phyloP scores from a whole-genome alignment of 768 basidiomycete genomes.

The Tylopilus plumbeoviolaceoides region DNA sequence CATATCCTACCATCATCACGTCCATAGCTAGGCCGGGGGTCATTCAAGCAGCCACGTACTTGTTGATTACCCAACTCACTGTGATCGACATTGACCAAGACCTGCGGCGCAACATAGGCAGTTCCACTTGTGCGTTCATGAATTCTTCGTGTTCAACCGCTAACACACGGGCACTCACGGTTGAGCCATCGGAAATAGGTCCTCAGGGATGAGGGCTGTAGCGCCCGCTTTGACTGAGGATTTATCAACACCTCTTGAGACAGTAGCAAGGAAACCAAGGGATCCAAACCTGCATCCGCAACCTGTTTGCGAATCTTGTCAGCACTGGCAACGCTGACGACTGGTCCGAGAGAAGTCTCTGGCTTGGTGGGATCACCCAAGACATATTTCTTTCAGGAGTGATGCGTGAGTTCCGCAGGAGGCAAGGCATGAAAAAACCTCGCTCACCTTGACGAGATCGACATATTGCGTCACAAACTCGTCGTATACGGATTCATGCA shows the following conservation, averaged over 20 bases:
- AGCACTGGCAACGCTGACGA: conserved; percentile 85
- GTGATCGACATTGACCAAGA: conserved; percentile 86
- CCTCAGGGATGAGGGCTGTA: conserved; percentile 64
- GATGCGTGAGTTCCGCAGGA: background rate
- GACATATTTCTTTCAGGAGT: conserved; percentile 55
- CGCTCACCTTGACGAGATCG: conserved; percentile 63
- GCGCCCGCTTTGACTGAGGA: conserved; percentile 71
- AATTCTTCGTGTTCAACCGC: background rate
- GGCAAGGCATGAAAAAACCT: background rate
- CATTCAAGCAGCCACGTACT: conserved; percentile 3
- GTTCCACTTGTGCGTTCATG: conserved; percentile 50
- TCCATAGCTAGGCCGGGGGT: conserved; percentile 64
- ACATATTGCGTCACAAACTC: conserved; percentile 72
- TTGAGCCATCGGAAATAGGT: conserved; percentile 63
- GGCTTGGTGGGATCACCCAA: conserved; percentile 80
- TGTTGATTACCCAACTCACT: conserved; percentile 42
- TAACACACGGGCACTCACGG: conserved; percentile 40
- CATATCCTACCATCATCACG: conserved; percentile 69
- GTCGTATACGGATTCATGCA: conserved; percentile 81
- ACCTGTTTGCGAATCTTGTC: conserved; percentile 83
- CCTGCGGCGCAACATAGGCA: conserved; percentile 87
- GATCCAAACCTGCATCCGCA: conserved; percentile 64
- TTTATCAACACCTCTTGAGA: conserved; percentile 1
- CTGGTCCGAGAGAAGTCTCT: conserved; percentile 85
- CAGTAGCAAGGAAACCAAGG: background rate